Percentiles rank a stretch among this genome's conserved stretches.
These are phyloP conservation scores for Hypericum androsaemum DNA, from an alignment of 345 rosid genomes.

Conservation along the genomic window DNA sequence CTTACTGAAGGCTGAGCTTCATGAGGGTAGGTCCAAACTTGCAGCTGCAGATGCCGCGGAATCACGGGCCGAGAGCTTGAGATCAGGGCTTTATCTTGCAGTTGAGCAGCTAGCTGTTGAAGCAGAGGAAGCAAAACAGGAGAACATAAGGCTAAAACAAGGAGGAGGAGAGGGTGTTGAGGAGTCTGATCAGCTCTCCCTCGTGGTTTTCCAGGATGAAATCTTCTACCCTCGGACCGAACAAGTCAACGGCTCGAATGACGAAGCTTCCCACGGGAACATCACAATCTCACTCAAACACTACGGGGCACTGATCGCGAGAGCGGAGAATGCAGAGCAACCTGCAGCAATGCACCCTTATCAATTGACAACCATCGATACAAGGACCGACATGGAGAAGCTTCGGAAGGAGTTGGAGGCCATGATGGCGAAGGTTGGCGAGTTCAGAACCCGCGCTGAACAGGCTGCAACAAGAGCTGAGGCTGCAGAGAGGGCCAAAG, in stretches of 20 bases:
- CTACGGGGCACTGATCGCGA: slow-evolving; percentile 20
- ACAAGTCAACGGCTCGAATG: neutral
- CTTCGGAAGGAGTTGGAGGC: slow-evolving; percentile 32
- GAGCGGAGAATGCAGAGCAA: slow-evolving; percentile 18
- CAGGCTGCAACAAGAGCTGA: slow-evolving; percentile 44
- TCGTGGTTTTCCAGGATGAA: slow-evolving; percentile 2
- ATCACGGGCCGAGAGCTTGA: slow-evolving; percentile 20
- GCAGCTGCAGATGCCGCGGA: slow-evolving; percentile 37
- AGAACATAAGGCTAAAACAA: slow-evolving; percentile 19
- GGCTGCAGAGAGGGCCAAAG: slow-evolving; percentile 42
- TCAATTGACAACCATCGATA: neutral
- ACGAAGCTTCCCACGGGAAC: slow-evolving; percentile 3
- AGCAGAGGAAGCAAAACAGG: slow-evolving; percentile 26
- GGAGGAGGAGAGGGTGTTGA: slow-evolving; percentile 9
- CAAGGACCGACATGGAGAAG: slow-evolving; percentile 13
- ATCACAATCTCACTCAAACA: slow-evolving; percentile 25
- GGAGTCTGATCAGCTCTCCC: slow-evolving; percentile 10
- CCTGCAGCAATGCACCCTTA: slow-evolving; percentile 3
- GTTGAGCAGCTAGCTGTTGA: slow-evolving; percentile 28
- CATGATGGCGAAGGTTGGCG: slow-evolving; percentile 23
- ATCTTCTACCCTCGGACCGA: neutral
- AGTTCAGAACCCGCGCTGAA: slow-evolving; percentile 38
- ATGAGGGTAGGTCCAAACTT: slow-evolving; percentile 19
- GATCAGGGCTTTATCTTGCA: slow-evolving; percentile 26
- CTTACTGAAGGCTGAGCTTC: slow-evolving; percentile 29